These are phyloP conservation scores for Talaromyces islandicus DNA, from an alignment of 2,329 filamentous ascomycete genomes.

Conservation along the genomic window DNA sequence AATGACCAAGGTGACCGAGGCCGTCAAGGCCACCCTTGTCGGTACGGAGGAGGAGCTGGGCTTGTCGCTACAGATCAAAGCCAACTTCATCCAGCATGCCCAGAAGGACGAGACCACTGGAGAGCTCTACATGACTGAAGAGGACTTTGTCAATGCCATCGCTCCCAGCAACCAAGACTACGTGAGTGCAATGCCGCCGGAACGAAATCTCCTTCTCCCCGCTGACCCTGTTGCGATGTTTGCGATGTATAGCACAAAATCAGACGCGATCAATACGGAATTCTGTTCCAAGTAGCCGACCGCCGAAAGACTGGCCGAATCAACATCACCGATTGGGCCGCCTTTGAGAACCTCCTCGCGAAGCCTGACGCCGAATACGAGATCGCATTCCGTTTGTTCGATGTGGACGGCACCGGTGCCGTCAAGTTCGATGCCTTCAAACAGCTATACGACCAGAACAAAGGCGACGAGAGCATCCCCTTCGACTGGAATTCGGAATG, in stretches of 20 bases:
- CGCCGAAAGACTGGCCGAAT: constrained; percentile 67
- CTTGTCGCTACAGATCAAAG: constrained; percentile 68
- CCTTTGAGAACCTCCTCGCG: constrained; percentile 86
- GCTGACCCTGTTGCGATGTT: not conserved
- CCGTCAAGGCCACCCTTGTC: constrained; percentile 73
- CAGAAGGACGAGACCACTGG: constrained; percentile 67
- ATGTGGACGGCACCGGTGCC: constrained; percentile 72
- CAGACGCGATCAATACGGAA: constrained; percentile 87
- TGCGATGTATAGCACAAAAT: constrained; percentile 74
- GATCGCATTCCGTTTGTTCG: constrained; percentile 95
- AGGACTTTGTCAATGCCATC: constrained; percentile 88
- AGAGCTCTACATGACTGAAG: constrained; percentile 71
- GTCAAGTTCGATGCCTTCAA: constrained; percentile 90
- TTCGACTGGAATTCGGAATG: constrained; percentile 98
- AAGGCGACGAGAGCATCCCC: constrained; percentile 74
- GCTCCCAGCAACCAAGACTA: constrained; percentile 84
- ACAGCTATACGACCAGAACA: constrained; percentile 79
- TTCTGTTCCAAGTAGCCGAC: constrained; percentile 90
- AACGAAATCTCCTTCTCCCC: not conserved
- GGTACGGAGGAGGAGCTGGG: constrained; percentile 55
- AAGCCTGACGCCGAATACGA: constrained; percentile 98
- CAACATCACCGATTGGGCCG: constrained; percentile 77
- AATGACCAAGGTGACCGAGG: constrained; percentile 55
- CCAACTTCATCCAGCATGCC: constrained; percentile 71
- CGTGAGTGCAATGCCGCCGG: constrained; percentile 52